phyloP scores from a whole-genome alignment of 2,329 filamentous ascomycete genomes.

The Macrophomina tecta region DNA sequence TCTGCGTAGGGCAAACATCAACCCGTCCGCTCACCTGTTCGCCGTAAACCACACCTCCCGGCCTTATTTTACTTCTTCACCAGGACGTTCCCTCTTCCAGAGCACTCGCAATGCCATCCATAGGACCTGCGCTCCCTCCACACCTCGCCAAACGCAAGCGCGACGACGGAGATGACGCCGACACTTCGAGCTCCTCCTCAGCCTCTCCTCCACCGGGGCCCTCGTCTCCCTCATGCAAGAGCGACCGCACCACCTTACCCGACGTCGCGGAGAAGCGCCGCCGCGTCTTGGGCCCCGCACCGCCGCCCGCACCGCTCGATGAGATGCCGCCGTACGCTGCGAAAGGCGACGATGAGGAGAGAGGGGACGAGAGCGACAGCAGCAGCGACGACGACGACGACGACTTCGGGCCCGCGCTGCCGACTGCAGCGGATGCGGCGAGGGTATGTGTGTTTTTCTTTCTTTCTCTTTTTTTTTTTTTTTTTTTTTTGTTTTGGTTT shows the following conservation, averaged over 20 bases:
- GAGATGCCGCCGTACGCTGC: conserved; percentile 49
- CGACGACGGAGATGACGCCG: conserved; percentile 48
- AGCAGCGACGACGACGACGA: conserved; percentile 49
- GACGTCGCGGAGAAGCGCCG: conserved; percentile 56
- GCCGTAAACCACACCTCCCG: background rate
- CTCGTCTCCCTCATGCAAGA: conserved; percentile 34
- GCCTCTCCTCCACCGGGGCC: conserved; percentile 24
- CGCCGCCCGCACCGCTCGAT: conserved; percentile 57
- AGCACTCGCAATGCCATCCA: conserved; percentile 63
- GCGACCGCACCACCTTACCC: conserved; percentile 39
- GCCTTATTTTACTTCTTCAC: background rate
- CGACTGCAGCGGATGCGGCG: conserved; percentile 33
- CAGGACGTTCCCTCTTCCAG: background rate
- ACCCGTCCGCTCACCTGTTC: background rate
- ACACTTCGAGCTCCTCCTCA: conserved; percentile 34
- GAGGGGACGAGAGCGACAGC: conserved; percentile 31
- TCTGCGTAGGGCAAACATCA: background rate
- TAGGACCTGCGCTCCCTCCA: conserved; percentile 73
- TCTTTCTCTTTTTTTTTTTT: background rate
- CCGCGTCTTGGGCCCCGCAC: conserved; percentile 61
- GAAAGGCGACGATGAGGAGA: conserved; percentile 32
- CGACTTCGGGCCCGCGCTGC: conserved; percentile 55
- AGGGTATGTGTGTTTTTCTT: conserved; percentile 31
- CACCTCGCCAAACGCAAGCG: conserved; percentile 63
- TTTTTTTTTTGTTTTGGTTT: background rate